These are phyloP conservation scores for Catunica adiposa DNA, from an alignment of 2,329 filamentous ascomycete species.

Conservation along the genomic window DNA sequence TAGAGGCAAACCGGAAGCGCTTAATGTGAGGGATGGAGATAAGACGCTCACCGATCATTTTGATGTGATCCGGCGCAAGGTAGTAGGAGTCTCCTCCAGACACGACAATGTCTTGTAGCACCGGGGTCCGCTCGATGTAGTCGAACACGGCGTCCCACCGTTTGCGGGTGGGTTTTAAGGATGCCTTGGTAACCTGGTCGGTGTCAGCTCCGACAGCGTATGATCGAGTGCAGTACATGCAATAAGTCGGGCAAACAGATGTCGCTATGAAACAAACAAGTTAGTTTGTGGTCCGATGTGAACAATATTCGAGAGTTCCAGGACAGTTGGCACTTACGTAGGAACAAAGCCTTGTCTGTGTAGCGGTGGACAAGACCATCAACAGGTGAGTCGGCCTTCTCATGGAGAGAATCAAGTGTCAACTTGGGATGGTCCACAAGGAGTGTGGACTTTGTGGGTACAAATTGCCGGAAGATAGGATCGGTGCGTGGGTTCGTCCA, in stretches of 20 bases:
- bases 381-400: slow-evolving; percentile 38
- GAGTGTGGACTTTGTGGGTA: slow-evolving; percentile 38
- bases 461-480: slow-evolving; percentile 43
- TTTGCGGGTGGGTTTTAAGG: slow-evolving; percentile 23
- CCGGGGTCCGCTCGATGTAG: slow-evolving; percentile 35
- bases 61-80: slow-evolving; percentile 34
- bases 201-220: slow-evolving; percentile 42
- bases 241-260: slow-evolving; percentile 46
- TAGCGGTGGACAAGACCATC: slow-evolving; percentile 46
- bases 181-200: slow-evolving; percentile 30
- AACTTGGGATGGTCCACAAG: slow-evolving; percentile 36
- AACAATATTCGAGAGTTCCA: background rate
- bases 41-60: slow-evolving; percentile 36
- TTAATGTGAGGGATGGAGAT: slow-evolving; percentile 40
- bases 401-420: slow-evolving; percentile 41
- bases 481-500: slow-evolving; percentile 43
- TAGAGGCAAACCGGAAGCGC: slow-evolving; percentile 44
- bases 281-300: background rate
- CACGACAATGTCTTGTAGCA: slow-evolving; percentile 41
- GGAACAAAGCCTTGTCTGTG: slow-evolving; percentile 43
- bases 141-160: slow-evolving; percentile 41
- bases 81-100: slow-evolving; percentile 48
- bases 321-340: slow-evolving; percentile 28
- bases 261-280: slow-evolving; percentile 25
- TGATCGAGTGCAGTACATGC: slow-evolving; percentile 44